Evolutionary conservation across 2,329 filamentous ascomycete genomes (phyloP), one percentile per base, ranked within the genome.

Genomic region (Hymenoscyphus infarciens): DNA sequence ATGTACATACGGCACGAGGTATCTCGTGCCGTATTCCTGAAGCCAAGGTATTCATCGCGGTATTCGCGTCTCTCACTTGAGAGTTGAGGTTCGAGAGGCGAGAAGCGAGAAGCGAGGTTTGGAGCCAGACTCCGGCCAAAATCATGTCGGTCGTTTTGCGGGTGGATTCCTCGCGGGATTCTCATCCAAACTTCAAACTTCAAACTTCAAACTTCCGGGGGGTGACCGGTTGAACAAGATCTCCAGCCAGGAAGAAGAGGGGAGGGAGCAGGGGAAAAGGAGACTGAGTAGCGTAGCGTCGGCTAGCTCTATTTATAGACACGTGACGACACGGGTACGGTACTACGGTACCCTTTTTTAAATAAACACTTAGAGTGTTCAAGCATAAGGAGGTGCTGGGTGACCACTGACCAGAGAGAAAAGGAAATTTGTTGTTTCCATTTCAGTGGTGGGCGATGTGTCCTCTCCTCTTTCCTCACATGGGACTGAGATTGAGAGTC

Each of bases 271-370:
- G 45, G 45, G 45, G 22, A 52, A 13, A 13, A 52, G 45, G 42
- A 22, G 19, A n/a, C n/a, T n/a, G n/a, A n/a, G n/a, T n/a, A n/a
- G n/a, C n/a, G n/a, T n/a, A n/a, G n/a, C n/a, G n/a, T n/a, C n/a
- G n/a, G n/a, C n/a, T 49, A 49, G 42, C n/a, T 52, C 45, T 52
- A 52, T 52, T 52, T 52, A 52, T 52, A 52, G 45, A 22, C 45
- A 52, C n/a, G 45, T 52, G 45, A 25, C 8, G 45, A 52, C 22
- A 13, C 45, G 19, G 19, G 10, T 22, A 52, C 15, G 13, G n/a
- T 42, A 3, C 6, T 29, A n/a, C 25, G 5, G 5, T 31, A 31
- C 35, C 35, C 13, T 35, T 35, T 33, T 33, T 35, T 11, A n/a
- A n/a, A 11, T 35, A 35, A 35, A 35, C 33, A 35, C 13, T 35